Base-by-base conservation (phyloP, 23 red algal species). In the Chondrus crispus region DNA sequence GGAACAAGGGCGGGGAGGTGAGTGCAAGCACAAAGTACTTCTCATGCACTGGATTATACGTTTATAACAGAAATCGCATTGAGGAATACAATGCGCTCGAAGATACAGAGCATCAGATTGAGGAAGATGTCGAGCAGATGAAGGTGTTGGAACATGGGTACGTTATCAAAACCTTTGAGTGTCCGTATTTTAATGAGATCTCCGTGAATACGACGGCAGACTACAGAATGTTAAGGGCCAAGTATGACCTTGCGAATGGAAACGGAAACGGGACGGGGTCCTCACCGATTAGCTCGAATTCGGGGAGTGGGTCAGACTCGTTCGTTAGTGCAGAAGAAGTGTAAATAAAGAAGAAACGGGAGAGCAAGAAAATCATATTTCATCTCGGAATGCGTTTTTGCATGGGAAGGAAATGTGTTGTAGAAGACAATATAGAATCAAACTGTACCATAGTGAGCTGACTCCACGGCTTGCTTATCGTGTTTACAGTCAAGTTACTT, bases 121-220 rank as follows among this genome's bases (percentile, higher is more conserved):
- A 86, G 30, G 82, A 86, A 68, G 82, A 86, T 69, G 82, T 86
- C 11, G 82, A 86, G 41, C 82, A 86, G 64, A 63, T 86, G 53
- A 86, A 86, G 28, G 82, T 86, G 3, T 68, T 86, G 82, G 82
- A 86, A 72, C 82, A 86, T 29, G 82, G 82, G 2, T 86, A 46
- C 2, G 51, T 86, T 28, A 86, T 86, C 33, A 86, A 86, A 62
- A 68, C 82, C 2, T 86, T 86, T 55, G 82, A 86, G 46, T 68
- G 58, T 44, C 82, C 82, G 5, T 86, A 45, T 18, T 86, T 68
- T 62, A 86, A 86, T 46, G 82, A 86, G 71, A 86, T 86, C 3
- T 86, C 82, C 50, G 16, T 86, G 55, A 86, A 86, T 26, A 86
- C 82, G 46, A 51, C 50, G 60, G 62, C 55, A 29, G 82, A 86